Evolutionary conservation across 768 basidiomycete genomes (phyloP).

Genomic region (Suillus subalutaceus): DNA sequence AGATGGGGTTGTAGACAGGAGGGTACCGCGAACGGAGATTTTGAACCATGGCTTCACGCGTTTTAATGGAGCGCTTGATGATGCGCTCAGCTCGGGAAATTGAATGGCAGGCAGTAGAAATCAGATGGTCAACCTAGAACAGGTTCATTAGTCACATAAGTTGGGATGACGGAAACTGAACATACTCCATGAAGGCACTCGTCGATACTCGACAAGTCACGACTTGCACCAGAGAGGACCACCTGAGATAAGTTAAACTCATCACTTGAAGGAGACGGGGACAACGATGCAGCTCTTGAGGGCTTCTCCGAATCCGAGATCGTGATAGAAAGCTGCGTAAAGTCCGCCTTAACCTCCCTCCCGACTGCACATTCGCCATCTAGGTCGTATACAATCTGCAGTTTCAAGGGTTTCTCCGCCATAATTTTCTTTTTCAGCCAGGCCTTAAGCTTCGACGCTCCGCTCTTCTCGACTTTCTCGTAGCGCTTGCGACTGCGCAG

Average conservation of each 20-base stretch:
- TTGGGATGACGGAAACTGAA: conserved; percentile 16
- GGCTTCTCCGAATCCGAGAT: conserved; percentile 28
- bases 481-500: conserved; percentile 45
- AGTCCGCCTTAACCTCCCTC: conserved; percentile 34
- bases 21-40: conserved; percentile 41
- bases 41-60: conserved; percentile 50
- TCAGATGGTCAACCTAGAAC: conserved; percentile 57
- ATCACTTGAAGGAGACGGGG: conserved; percentile 14
- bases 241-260: conserved; percentile 48
- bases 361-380: conserved; percentile 47
- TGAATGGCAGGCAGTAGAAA: conserved; percentile 56
- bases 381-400: conserved; percentile 45
- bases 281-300: conserved; percentile 12
- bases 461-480: conserved; percentile 34
- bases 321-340: conserved; percentile 20
- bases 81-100: conserved; percentile 60
- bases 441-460: conserved; percentile 55
- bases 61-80: conserved; percentile 56
- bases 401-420: conserved; percentile 37
- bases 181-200: conserved; percentile 57
- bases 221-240: conserved; percentile 53
- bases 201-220: conserved; percentile 59
- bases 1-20: conserved; percentile 21
- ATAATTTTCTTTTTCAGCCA: conserved; percentile 67
- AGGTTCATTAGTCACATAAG: conserved; percentile 14